Percentiles rank a stretch among this genome's conserved stretches.
phyloP scores from a whole-genome alignment of 1,139 yeast genomes.

The Yamadazyma sp. region DNA sequence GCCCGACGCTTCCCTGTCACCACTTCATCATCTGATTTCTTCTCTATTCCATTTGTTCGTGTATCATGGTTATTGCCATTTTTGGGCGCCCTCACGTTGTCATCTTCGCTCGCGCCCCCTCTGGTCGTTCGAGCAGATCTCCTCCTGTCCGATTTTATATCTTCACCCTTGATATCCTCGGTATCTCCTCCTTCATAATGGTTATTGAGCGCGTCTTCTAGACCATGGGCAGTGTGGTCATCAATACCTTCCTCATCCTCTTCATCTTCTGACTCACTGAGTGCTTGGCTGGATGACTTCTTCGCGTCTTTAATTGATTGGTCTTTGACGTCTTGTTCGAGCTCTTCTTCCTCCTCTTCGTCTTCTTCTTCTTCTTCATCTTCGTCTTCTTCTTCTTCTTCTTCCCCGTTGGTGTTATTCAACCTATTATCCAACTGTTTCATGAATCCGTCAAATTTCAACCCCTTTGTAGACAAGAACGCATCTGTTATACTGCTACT shows the following conservation, averaged over 20 bases:
- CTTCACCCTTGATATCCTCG: constrained; percentile 4
- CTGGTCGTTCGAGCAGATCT: not conserved
- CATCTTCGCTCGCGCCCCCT: constrained; percentile 1
- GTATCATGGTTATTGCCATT: not conserved
- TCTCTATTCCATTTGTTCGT: constrained; percentile 8
- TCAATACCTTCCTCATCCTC: constrained; percentile 14
- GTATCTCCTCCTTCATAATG: constrained; percentile 12
- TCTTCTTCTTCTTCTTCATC: constrained; percentile 20
- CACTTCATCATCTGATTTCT: constrained; percentile 17
- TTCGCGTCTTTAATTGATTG: constrained; percentile 8
- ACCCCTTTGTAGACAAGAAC: constrained; percentile 37
- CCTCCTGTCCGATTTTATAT: constrained; percentile 5
- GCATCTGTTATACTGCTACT: constrained; percentile 40
- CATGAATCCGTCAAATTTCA: constrained; percentile 41
- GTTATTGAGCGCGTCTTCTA: constrained; percentile 10
- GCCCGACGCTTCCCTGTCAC: constrained; percentile 9
- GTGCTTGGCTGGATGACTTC: not conserved
- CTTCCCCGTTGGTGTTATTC: constrained; percentile 27
- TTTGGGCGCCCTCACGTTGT: constrained; percentile 3
- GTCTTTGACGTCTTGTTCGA: constrained; percentile 20
- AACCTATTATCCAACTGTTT: constrained; percentile 31
- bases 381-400: constrained; percentile 21
- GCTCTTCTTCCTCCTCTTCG: constrained; percentile 12
- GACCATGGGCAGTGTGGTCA: not conserved
- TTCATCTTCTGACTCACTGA: constrained; percentile 11